Evolutionary conservation across 495 filamentous ascomycete genomes (phyloP), one percentile per base, ranked within the genome.

Genomic region (Penicillium taxi): DNA sequence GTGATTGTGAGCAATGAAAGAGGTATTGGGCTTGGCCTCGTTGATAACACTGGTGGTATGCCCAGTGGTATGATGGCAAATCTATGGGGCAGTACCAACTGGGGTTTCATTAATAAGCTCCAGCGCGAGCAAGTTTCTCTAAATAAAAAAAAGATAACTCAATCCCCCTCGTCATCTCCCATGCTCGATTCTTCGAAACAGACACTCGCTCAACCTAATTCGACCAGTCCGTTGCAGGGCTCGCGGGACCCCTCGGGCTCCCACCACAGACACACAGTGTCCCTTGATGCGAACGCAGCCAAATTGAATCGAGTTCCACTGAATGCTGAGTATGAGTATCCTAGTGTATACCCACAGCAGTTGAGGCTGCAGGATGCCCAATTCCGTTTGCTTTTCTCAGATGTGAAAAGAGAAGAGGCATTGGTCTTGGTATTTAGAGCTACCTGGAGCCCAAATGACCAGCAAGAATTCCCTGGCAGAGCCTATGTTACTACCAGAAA

Each of bases 321-420:
- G 15, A 11, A 82, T 7, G 37, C 52, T 22, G 41, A 58, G 7
- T 75, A 82, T 25, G 72, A 77, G 4, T 90, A 87, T 56, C 89
- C 90, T 1, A 65, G 69, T 14, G 79, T 81, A 50, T 98, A 98
- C 59, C 91, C 91, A 2, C 59, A 78, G 14, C 81, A 84, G 39
- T 71, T 98, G 7, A 82, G 75, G 44, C 80, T 82, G 7, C 93
- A 98, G 58, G 89, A 95, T 53, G 81, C 86, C 8, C 91, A 98
- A 53, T 96, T 96, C 50, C 69, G 88, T 6, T 74, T 95, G 32
- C 68, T 98, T 9, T 98, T 96, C 64, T 88, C 91, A 2, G 72
- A 79, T 42, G 81, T 88, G 9, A 72, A 75, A 6, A 63, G 69
- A 17, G 72, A 79, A 2, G 86, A 96, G 41, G 81, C 82, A 47